Evolutionary conservation across 2,329 filamentous ascomycete genomes (phyloP).

Genomic region (Hypoxylon rubiginosum): DNA sequence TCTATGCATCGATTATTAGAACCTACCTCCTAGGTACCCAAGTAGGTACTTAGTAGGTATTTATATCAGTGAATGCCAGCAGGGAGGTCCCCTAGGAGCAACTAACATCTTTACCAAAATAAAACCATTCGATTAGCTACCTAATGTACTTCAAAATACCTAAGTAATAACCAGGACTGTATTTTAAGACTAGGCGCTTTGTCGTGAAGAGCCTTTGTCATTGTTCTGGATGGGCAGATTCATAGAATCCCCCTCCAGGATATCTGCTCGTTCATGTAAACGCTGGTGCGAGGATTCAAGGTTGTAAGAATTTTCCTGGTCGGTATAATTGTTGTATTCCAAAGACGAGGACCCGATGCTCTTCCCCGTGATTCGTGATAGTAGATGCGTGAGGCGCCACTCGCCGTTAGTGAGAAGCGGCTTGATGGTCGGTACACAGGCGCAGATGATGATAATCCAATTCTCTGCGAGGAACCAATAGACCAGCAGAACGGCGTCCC

Average conservation of each 20-base stretch:
- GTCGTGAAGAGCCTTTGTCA: background rate
- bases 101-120: too few species aligned
- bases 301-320: background rate
- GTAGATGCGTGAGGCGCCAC: background rate
- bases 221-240: background rate
- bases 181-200: too few species aligned
- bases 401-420: constrained; percentile 3
- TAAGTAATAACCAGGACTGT: too few species aligned
- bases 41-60: too few species aligned
- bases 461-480: constrained; percentile 16
- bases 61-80: too few species aligned
- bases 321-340: background rate
- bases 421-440: constrained; percentile 8
- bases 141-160: too few species aligned
- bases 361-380: constrained; percentile 1
- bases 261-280: background rate
- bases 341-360: background rate
- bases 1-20: too few species aligned
- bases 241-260: background rate
- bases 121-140: too few species aligned
- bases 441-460: constrained; percentile 21
- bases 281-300: background rate
- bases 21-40: too few species aligned
- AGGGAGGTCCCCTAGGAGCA: too few species aligned
- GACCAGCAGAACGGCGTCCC: constrained; percentile 5